Evolutionary conservation across 352 stramenopile genomes (phyloP).

Genomic region (Bremia lactucae): DNA sequence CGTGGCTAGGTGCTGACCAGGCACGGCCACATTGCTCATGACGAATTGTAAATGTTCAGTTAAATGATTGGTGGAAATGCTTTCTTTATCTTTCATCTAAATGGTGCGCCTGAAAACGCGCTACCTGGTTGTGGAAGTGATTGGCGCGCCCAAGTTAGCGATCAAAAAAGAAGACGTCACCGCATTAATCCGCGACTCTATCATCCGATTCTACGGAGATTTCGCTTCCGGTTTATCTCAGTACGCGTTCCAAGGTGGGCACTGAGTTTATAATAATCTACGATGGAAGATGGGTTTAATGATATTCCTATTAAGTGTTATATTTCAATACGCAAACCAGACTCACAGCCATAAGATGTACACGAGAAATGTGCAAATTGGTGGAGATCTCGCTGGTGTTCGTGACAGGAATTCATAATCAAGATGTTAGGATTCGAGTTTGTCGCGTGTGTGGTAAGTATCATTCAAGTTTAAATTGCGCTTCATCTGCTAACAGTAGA

Average conservation of each 20-base stretch:
- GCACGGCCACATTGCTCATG: conserved; percentile 31
- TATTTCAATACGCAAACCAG: conserved; percentile 50
- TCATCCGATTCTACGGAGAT: conserved; percentile 58
- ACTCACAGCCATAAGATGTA: conserved; percentile 49
- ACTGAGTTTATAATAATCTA: not conserved
- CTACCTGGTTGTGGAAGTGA: conserved; percentile 59
- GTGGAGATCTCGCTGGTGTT: conserved; percentile 69
- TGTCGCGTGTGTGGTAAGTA: conserved; percentile 49
- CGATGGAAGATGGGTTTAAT: not conserved
- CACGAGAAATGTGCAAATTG: conserved; percentile 57
- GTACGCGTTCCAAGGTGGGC: conserved; percentile 69
- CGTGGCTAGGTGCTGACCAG: conserved; percentile 42
- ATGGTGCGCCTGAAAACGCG: conserved; percentile 78
- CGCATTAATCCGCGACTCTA: conserved; percentile 45
- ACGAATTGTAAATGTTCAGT: conserved; percentile 9
- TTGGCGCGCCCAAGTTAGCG: conserved; percentile 28
- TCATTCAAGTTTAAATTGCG: not conserved
- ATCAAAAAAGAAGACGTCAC: conserved; percentile 56
- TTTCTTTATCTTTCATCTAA: no score
- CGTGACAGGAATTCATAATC: conserved; percentile 43
- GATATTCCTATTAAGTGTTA: conserved; percentile 27
- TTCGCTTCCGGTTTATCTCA: conserved; percentile 51
- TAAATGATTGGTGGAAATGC: conserved; percentile 5
- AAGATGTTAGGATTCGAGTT: conserved; percentile 56
- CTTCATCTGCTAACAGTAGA: not conserved